Percentiles rank a stretch among this genome's conserved stretches.
Conservation (phyloP, 177 flowering plant genomes). For the Tripterygium wilfordii region DNA sequence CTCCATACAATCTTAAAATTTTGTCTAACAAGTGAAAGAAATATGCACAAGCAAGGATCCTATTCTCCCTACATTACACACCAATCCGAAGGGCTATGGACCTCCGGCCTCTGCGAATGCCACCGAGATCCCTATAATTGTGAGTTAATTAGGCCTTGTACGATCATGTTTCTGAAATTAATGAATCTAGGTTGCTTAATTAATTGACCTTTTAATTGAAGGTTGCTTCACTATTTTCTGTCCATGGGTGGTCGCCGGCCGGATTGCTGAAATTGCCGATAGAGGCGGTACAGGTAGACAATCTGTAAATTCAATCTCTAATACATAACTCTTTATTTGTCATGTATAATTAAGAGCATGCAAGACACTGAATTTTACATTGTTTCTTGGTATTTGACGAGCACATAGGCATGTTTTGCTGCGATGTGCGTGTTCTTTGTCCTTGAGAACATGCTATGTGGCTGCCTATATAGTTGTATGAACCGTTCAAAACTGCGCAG, state of each 20-base stretch:
- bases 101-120: conserved; percentile 17
- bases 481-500: conserved; percentile 14
- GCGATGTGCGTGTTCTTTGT: conserved; percentile 1
- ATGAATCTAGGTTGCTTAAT: not conserved
- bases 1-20: too few species aligned
- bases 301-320: too few species aligned
- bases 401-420: conserved; percentile 2
- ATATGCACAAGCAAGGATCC: too few species aligned
- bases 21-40: too few species aligned
- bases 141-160: too few species aligned
- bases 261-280: conserved; percentile 16
- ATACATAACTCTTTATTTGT: too few species aligned
- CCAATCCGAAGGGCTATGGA: conserved; percentile 13
- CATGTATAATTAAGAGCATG: too few species aligned
- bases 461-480: conserved; percentile 8
- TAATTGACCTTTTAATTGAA: not conserved
- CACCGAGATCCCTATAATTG: conserved; percentile 14
- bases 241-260: conserved; percentile 17
- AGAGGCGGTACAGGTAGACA: conserved; percentile 15
- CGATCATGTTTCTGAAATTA: too few species aligned
- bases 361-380: too few species aligned
- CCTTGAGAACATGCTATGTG: not conserved
- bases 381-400: not conserved
- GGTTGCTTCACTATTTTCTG: conserved; percentile 18
- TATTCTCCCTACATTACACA: too few species aligned